Conservation (phyloP, 2,329 filamentous ascomycete species). For the Xylariaceae sp. region DNA sequence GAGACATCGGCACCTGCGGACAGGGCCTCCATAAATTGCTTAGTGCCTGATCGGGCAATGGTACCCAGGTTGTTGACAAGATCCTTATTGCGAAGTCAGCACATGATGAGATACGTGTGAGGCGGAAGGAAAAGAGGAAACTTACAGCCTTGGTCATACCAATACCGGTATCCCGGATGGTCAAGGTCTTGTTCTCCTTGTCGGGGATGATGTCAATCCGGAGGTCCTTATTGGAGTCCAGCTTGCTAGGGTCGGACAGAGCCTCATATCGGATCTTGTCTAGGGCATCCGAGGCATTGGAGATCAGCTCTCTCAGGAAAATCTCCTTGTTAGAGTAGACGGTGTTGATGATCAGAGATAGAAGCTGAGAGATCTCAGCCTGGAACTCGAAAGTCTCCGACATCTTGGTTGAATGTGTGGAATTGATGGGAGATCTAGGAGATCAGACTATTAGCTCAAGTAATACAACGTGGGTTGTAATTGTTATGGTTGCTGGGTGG, state of each 20-base stretch:
- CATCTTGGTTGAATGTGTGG: slow-evolving; percentile 60
- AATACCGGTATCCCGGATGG: slow-evolving; percentile 97
- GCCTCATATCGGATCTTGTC: slow-evolving; percentile 99
- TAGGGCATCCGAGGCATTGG: slow-evolving; percentile 97
- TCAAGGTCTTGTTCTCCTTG: slow-evolving; percentile 96
- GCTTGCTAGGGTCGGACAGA: slow-evolving; percentile 94
- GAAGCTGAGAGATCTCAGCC: slow-evolving; percentile 99
- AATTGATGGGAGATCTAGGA: slow-evolving; percentile 14
- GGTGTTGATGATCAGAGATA: slow-evolving; percentile 99
- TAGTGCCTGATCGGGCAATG: slow-evolving; percentile 97
- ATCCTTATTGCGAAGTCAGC: slow-evolving; percentile 64
- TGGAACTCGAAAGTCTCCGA: slow-evolving; percentile 99
- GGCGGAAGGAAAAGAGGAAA: slow-evolving; percentile 35
- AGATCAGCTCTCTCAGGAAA: slow-evolving; percentile 97
- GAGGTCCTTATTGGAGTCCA: slow-evolving; percentile 96
- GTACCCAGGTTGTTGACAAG: slow-evolving; percentile 99
- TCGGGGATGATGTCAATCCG: slow-evolving; percentile 98
- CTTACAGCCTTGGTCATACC: slow-evolving; percentile 99
- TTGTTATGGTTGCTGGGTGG: not conserved
- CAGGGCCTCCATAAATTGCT: slow-evolving; percentile 99
- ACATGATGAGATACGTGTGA: slow-evolving; percentile 7
- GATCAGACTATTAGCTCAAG: slow-evolving; percentile 13
- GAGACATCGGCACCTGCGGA: slow-evolving; percentile 98
- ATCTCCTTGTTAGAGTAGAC: slow-evolving; percentile 99
- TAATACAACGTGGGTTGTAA: not conserved